Evolutionary conservation across 257 asterid species (phyloP).

Genomic region (Cordia subcordata): DNA sequence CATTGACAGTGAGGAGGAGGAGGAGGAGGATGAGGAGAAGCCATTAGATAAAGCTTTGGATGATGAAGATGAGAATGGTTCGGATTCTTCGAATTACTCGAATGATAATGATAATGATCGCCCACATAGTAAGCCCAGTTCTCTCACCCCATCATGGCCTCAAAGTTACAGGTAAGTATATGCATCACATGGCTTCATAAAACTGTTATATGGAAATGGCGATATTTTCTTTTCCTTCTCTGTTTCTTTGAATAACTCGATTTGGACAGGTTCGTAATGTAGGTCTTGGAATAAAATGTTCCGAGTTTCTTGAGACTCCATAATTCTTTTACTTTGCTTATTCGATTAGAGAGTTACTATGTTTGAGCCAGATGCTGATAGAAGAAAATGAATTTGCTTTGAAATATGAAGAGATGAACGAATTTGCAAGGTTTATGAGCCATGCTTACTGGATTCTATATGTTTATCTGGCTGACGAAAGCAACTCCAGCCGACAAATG

Average conservation of each 20-base stretch:
- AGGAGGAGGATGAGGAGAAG: conserved; percentile 23
- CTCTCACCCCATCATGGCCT: conserved; percentile 74
- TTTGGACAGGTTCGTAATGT: too few species aligned
- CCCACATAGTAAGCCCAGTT: conserved; percentile 39
- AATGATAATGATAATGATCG: conserved; percentile 32
- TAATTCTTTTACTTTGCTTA: too few species aligned
- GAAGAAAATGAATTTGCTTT: too few species aligned
- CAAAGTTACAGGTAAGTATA: conserved; percentile 74
- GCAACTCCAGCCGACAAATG: too few species aligned
- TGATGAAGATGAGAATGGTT: conserved; percentile 43
- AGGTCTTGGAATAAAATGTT: too few species aligned
- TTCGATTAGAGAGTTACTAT: too few species aligned
- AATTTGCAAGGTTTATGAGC: too few species aligned
- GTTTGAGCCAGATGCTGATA: too few species aligned
- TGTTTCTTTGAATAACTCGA: neutral
- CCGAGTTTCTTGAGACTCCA: too few species aligned
- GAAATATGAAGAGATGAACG: too few species aligned
- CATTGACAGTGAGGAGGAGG: conserved; percentile 84
- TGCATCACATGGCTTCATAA: neutral
- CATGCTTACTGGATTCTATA: too few species aligned
- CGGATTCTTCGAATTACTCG: conserved; percentile 52
- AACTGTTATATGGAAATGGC: neutral
- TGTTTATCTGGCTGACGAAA: too few species aligned
- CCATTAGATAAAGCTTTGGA: neutral
- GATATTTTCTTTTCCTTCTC: neutral